Evolutionary conservation across 495 filamentous ascomycete genomes (phyloP).

Genomic region (Pyrenula aspistea): DNA sequence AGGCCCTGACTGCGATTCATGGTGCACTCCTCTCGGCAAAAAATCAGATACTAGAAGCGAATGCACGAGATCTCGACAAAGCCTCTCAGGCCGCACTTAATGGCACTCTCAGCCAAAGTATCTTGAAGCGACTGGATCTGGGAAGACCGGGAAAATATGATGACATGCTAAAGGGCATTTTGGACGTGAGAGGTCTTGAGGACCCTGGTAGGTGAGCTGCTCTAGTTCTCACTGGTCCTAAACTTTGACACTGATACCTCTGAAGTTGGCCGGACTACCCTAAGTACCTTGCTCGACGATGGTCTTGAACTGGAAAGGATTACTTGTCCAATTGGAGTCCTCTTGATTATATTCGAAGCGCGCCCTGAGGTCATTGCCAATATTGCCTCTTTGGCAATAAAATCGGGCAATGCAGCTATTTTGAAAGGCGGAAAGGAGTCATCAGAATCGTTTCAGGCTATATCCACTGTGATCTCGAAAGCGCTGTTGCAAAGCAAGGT

Average conservation of each 20-base stretch:
- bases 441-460: slow-evolving; percentile 80
- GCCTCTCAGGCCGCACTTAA: slow-evolving; percentile 60
- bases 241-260: neutral
- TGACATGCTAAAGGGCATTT: slow-evolving; percentile 92
- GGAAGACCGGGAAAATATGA: slow-evolving; percentile 82
- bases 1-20: slow-evolving; percentile 74
- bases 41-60: slow-evolving; percentile 71
- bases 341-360: slow-evolving; percentile 96
- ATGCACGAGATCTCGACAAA: slow-evolving; percentile 63
- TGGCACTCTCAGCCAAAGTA: slow-evolving; percentile 67
- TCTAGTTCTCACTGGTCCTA: neutral
- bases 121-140: slow-evolving; percentile 85
- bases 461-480: slow-evolving; percentile 70
- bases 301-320: slow-evolving; percentile 73
- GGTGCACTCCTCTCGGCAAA: slow-evolving; percentile 52
- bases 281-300: slow-evolving; percentile 82
- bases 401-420: slow-evolving; percentile 95
- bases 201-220: slow-evolving; percentile 61
- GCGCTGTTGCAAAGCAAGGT: slow-evolving; percentile 69
- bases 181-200: slow-evolving; percentile 74
- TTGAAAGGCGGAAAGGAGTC: slow-evolving; percentile 97
- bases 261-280: slow-evolving; percentile 70
- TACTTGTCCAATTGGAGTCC: slow-evolving; percentile 87
- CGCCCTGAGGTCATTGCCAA: slow-evolving; percentile 98
- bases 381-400: slow-evolving; percentile 91